Conservation (phyloP, 345 rosid species). For the Hibiscus mutabilis region DNA sequence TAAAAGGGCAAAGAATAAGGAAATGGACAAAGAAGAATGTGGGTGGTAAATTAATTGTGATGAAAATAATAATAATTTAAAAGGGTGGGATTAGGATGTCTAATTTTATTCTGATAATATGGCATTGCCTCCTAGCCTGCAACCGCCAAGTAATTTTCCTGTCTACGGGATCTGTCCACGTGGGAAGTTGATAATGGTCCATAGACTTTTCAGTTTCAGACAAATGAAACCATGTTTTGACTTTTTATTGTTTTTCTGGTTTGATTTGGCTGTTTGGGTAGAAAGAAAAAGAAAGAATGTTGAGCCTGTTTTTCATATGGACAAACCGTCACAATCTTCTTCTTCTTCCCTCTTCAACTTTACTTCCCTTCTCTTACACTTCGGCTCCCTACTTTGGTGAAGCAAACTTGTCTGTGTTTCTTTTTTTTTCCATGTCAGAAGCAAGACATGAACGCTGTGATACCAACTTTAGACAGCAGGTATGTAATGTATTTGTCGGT, state of each 20-base stretch:
- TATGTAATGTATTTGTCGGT: not conserved
- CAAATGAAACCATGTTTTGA: not conserved
- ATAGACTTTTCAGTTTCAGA: not conserved
- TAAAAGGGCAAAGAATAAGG: not conserved
- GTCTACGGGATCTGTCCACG: not conserved
- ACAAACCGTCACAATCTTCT: constrained; percentile 2
- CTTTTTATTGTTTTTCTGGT: constrained; percentile 4
- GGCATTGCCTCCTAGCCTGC: not conserved
- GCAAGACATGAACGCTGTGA: not conserved
- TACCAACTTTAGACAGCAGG: not conserved
- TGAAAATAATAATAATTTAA: not conserved
- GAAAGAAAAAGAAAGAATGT: not conserved
- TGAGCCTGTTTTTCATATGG: not conserved
- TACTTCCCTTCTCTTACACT: constrained; percentile 20
- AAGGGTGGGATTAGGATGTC: not conserved
- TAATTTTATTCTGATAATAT: not conserved
- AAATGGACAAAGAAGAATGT: not conserved
- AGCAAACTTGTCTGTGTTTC: not conserved
- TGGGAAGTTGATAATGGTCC: not conserved
- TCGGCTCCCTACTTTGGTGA: not conserved
- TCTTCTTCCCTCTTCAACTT: constrained; percentile 19
- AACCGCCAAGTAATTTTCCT: not conserved
- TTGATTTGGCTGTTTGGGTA: not conserved
- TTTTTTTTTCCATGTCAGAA: not conserved
- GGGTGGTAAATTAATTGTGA: not conserved